phyloP scores from a whole-genome alignment of 768 basidiomycete species.

The Phlebiopsis gigantea region DNA sequence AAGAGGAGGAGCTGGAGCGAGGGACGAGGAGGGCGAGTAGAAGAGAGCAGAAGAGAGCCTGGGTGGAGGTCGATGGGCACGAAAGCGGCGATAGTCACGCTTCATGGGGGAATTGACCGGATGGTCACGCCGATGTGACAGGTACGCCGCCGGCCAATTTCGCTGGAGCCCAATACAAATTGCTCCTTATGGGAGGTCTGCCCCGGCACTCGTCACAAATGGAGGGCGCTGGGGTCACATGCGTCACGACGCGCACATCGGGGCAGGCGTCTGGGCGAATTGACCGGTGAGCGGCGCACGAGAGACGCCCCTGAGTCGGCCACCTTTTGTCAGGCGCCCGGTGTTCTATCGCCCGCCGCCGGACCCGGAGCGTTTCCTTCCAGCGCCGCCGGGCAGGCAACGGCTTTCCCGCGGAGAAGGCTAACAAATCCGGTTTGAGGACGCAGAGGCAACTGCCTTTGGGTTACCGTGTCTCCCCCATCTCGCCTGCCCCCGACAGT shows the following conservation, averaged over 20 bases:
- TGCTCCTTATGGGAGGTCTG: neutral
- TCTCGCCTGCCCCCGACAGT: too few species aligned
- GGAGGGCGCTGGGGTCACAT: neutral
- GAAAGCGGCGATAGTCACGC: slow-evolving; percentile 9
- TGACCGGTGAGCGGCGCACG: neutral
- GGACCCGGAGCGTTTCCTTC: too few species aligned
- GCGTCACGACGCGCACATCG: neutral
- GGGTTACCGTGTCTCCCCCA: too few species aligned
- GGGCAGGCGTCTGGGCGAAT: neutral
- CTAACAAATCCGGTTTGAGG: too few species aligned
- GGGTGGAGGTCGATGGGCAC: neutral
- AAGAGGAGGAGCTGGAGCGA: neutral
- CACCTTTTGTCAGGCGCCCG: slow-evolving; percentile 1
- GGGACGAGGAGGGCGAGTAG: slow-evolving; percentile 1
- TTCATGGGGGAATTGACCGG: slow-evolving; percentile 11
- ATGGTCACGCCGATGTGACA: slow-evolving; percentile 9
- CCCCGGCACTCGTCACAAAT: neutral
- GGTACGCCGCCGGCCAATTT: slow-evolving; percentile 4
- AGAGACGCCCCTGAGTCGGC: neutral
- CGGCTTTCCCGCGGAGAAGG: too few species aligned
- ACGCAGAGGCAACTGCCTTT: too few species aligned
- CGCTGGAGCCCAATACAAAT: neutral
- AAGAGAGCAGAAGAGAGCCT: slow-evolving; percentile 1
- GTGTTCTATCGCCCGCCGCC: neutral
- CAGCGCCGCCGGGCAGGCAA: too few species aligned